These are phyloP conservation scores for Monosporascus sp. DNA, from an alignment of 2,329 filamentous ascomycete species.

Conservation along the genomic window DNA sequence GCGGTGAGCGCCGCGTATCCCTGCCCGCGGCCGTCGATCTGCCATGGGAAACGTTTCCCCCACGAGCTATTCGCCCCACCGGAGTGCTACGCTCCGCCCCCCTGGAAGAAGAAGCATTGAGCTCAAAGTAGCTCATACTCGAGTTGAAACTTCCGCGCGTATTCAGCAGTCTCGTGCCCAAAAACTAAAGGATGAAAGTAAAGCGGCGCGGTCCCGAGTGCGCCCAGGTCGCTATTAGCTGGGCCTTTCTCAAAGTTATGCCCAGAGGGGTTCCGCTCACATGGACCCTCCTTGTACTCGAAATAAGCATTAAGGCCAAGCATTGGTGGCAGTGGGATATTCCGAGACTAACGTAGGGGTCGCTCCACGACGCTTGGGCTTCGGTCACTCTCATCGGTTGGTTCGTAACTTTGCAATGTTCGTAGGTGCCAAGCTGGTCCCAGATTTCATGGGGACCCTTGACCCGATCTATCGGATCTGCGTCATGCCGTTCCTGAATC, in stretches of 20 bases:
- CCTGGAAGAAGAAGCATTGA: slow-evolving; percentile 17
- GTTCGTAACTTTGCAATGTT: background rate
- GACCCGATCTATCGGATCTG: background rate
- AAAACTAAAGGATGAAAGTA: too few species aligned
- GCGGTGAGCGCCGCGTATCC: background rate
- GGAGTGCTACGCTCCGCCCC: slow-evolving; percentile 20
- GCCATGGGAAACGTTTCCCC: too few species aligned
- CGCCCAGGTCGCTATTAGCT: too few species aligned
- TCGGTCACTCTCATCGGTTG: background rate
- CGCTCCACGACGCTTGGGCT: background rate
- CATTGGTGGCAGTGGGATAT: background rate
- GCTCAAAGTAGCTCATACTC: slow-evolving; percentile 3
- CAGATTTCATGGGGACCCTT: background rate
- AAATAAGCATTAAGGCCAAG: background rate
- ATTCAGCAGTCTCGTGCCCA: too few species aligned
- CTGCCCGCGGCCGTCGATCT: background rate
- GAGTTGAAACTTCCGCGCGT: too few species aligned
- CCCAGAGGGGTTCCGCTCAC: too few species aligned
- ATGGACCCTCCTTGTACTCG: too few species aligned
- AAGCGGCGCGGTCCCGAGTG: too few species aligned
- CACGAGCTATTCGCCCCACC: background rate
- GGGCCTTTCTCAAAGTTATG: too few species aligned
- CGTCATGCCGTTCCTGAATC: background rate
- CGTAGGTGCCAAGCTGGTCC: too few species aligned
- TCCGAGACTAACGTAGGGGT: background rate